Base-by-base conservation (phyloP, 495 filamentous ascomycete genomes). In the Cairneyella variabilis region DNA sequence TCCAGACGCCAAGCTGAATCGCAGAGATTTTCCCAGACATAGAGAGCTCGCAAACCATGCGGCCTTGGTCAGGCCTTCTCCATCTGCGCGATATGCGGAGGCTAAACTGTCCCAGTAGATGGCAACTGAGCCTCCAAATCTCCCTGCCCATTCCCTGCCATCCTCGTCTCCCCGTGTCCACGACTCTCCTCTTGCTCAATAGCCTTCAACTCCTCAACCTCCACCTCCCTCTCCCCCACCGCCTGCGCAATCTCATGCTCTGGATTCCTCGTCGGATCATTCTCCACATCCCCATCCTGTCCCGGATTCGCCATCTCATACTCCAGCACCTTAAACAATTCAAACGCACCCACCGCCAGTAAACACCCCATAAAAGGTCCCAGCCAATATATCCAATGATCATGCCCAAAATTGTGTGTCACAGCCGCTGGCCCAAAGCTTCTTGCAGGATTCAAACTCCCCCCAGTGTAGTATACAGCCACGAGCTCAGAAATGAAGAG, bases 301-400 rank as follows among this genome's bases (percentile, higher is more conserved):
- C 78, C 84, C 0, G 84, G 84, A 56, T 95, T 95, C 54, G 83
- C 86, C 12, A 80, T 83, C 64, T 90, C 80, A 66, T 88, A 93
- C 58, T 85, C 78, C 30, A 91, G 72, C 0, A 71, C 56, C 57
- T 87, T 82, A 48, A 90, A 74, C 48, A 89, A 62, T 21, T 69
- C 67, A 61, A 88, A 91, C 66, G 91, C 89, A 2, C 68, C 80
- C 1, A 72, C 73, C 0, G 86, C 84, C 77, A 0, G 87, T 83
- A 3, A 88, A 62, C 9, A 87, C 10, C 78, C 80, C 0, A 77
- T 53, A 14, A 69, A 42, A 7, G 83, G 83, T 0, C 80, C 83
- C 9, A 84, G 40, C 71, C 74, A 84, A 67, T 85, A 85, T 52
- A 86, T 85, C 86, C 84, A 89, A 56, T 88, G 84, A 71, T 86